A percentile compares a stretch with the other conserved stretches of the same genome.
Evolutionary conservation across 1,284 basidiomycete genomes (phyloP).

Genomic region (Cystobasidium slooffiae): DNA sequence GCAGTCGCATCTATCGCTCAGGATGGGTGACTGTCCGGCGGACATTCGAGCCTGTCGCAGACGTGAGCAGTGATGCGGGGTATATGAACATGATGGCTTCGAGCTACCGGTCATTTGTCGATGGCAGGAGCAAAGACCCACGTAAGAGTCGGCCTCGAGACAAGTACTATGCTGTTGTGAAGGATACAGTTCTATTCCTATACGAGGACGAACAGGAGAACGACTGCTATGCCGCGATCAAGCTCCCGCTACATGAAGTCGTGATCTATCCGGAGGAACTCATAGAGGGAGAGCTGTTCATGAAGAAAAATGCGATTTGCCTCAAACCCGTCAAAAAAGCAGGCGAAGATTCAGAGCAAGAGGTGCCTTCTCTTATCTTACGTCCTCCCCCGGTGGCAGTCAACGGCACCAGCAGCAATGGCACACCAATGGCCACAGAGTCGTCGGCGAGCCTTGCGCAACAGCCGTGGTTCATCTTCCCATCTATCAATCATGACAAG

Average conservation of each 20-base stretch:
- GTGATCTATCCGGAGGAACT: slow-evolving; percentile 68
- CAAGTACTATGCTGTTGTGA: slow-evolving; percentile 84
- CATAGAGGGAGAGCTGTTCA: slow-evolving; percentile 81
- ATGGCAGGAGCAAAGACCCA: slow-evolving; percentile 65
- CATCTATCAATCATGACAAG: slow-evolving; percentile 73
- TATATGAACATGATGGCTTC: slow-evolving; percentile 53
- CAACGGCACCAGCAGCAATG: not conserved
- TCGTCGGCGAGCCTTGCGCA: slow-evolving; percentile 20
- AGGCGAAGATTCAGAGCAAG: slow-evolving; percentile 62
- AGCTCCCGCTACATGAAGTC: slow-evolving; percentile 73
- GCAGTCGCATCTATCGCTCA: slow-evolving; percentile 67
- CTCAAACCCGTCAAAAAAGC: slow-evolving; percentile 63
- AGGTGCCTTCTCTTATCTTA: slow-evolving; percentile 30
- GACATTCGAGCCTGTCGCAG: slow-evolving; percentile 74
- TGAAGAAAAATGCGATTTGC: slow-evolving; percentile 83
- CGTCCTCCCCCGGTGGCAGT: slow-evolving; percentile 9
- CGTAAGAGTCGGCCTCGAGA: slow-evolving; percentile 79
- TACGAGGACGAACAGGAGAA: slow-evolving; percentile 87
- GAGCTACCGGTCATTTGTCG: slow-evolving; percentile 56
- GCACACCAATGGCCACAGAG: not conserved
- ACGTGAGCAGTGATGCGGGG: slow-evolving; percentile 54
- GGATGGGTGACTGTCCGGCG: slow-evolving; percentile 84
- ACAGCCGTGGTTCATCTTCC: slow-evolving; percentile 86
- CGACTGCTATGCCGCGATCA: slow-evolving; percentile 82
- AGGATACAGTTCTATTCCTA: slow-evolving; percentile 83